These are phyloP conservation scores for Trichocladium antarcticum DNA, from an alignment of 495 filamentous ascomycete species.

Conservation along the genomic window DNA sequence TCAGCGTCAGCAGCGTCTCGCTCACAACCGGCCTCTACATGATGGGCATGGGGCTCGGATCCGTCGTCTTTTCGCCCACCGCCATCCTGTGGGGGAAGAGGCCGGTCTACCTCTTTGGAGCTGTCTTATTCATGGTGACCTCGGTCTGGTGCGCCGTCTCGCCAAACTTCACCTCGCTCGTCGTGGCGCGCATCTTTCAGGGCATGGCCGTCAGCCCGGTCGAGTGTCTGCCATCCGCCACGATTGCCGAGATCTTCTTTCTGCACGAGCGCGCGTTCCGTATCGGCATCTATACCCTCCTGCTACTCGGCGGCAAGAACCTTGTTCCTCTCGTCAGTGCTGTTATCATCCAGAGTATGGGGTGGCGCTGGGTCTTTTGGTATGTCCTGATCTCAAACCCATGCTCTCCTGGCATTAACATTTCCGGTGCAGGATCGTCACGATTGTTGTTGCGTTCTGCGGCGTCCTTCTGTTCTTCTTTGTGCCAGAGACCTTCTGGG, in stretches of 20 bases:
- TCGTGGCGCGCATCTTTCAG: slow-evolving; percentile 75
- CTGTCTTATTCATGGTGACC: slow-evolving; percentile 62
- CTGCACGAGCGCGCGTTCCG: slow-evolving; percentile 90
- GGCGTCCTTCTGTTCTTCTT: slow-evolving; percentile 73
- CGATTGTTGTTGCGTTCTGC: slow-evolving; percentile 70
- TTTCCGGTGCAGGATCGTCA: slow-evolving; percentile 52
- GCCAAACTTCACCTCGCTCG: slow-evolving; percentile 65
- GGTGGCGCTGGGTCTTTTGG: slow-evolving; percentile 94
- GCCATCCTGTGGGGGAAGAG: slow-evolving; percentile 87
- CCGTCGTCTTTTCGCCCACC: slow-evolving; percentile 73
- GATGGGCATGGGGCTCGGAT: slow-evolving; percentile 84
- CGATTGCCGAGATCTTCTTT: slow-evolving; percentile 94
- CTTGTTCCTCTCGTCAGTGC: slow-evolving; percentile 80
- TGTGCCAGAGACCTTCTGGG: slow-evolving; percentile 95
- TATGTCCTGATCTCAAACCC: slow-evolving; percentile 27
- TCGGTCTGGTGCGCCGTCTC: slow-evolving; percentile 81
- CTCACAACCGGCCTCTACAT: slow-evolving; percentile 92
- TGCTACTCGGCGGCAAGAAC: slow-evolving; percentile 89
- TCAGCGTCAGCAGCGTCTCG: slow-evolving; percentile 64
- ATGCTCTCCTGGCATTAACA: slow-evolving; percentile 17
- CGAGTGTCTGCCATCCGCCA: slow-evolving; percentile 90
- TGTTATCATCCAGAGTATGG: slow-evolving; percentile 62
- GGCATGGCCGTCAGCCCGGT: slow-evolving; percentile 82
- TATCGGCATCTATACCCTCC: slow-evolving; percentile 87
- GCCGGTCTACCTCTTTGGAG: slow-evolving; percentile 76